These are phyloP conservation scores for Ganoderma multipileum DNA, from an alignment of 1,284 basidiomycete species.

Conservation along the genomic window DNA sequence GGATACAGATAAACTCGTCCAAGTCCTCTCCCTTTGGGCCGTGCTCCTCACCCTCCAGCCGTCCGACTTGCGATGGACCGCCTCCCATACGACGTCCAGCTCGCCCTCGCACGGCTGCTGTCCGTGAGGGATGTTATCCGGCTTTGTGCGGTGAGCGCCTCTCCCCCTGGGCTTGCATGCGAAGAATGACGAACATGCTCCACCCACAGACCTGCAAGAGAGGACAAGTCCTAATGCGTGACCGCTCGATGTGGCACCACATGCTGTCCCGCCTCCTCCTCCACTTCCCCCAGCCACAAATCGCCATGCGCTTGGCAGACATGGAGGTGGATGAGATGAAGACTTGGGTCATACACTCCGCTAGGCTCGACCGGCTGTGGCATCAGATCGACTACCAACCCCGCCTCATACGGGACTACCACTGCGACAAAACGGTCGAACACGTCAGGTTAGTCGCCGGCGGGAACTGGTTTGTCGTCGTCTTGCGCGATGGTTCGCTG, in stretches of 20 bases:
- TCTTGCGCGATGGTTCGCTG: slow-evolving; percentile 28
- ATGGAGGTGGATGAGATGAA: slow-evolving; percentile 23
- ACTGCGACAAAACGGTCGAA: slow-evolving; percentile 23
- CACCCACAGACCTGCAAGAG: slow-evolving; percentile 24
- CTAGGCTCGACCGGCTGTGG: slow-evolving; percentile 26
- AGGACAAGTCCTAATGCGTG: slow-evolving; percentile 19
- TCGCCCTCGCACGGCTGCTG: slow-evolving; percentile 21
- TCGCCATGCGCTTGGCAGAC: slow-evolving; percentile 15
- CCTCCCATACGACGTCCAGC: slow-evolving; percentile 28
- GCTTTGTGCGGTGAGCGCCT: slow-evolving; percentile 25
- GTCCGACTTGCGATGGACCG: slow-evolving; percentile 15
- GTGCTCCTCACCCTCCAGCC: slow-evolving; percentile 7
- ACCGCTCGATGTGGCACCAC: slow-evolving; percentile 27
- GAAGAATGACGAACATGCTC: background rate
- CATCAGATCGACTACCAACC: slow-evolving; percentile 25
- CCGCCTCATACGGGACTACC: slow-evolving; percentile 16
- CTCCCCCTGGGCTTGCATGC: background rate
- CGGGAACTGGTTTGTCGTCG: slow-evolving; percentile 27
- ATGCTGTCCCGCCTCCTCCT: slow-evolving; percentile 25
- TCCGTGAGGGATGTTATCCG: slow-evolving; percentile 21
- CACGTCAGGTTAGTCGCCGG: slow-evolving; percentile 29
- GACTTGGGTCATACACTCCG: slow-evolving; percentile 22
- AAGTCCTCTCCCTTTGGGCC: slow-evolving; percentile 1
- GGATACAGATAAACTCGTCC: slow-evolving; percentile 24
- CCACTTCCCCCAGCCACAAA: slow-evolving; percentile 24